Base-by-base conservation (phyloP, 2,329 filamentous ascomycete genomes). In the Exophiala aquamarina region DNA sequence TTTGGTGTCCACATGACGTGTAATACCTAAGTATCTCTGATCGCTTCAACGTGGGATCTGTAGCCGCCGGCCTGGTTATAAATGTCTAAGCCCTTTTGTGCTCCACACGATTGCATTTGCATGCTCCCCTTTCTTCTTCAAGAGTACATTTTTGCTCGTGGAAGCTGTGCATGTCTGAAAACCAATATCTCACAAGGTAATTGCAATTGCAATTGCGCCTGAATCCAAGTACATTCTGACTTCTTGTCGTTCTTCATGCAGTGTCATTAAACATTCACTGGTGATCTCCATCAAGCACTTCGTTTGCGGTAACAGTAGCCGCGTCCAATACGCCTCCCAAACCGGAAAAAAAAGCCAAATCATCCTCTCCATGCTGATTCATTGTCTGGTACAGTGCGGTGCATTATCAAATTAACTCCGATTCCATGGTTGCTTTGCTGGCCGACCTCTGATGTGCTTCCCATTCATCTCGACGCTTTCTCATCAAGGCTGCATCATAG, bases 401-500 rank as follows among this genome's bases (percentile, higher is more conserved):
- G 37, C 47, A 38, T 52, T 40, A 47, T 36, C 28, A 31, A 35
- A 33, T 48, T 23, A 44, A 26, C 21, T 50, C 28, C 23, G 42
- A 43, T 45, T 52, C 28, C 18, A 26, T 26, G 23, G 41, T 26
- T 18, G 10, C 29, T 44, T 49, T 40, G 33, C 21, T 35, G 34
- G 32, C 43, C 34, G 42, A 14, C 35, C 50, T 65, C 44, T 61
- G 64, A 28, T 67, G 66, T 19, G 73, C 72, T 52, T 77, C 75
- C 63, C 70, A 72, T 33, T 71, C 67, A 58, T 75, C 59, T 36
- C 74, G 69, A 42, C 68, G 66, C 47, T 70, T 67, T 54, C 71
- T 72, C 61, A 74, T 70, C 44, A 75, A 72, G 23, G 76, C 72
- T 23, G 70, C 66, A 41, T 78, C 72, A 57, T 77, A 78, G 15